Evolutionary conservation across 1,284 basidiomycete species (phyloP).

Genomic region (Sporisorium reilianum): DNA sequence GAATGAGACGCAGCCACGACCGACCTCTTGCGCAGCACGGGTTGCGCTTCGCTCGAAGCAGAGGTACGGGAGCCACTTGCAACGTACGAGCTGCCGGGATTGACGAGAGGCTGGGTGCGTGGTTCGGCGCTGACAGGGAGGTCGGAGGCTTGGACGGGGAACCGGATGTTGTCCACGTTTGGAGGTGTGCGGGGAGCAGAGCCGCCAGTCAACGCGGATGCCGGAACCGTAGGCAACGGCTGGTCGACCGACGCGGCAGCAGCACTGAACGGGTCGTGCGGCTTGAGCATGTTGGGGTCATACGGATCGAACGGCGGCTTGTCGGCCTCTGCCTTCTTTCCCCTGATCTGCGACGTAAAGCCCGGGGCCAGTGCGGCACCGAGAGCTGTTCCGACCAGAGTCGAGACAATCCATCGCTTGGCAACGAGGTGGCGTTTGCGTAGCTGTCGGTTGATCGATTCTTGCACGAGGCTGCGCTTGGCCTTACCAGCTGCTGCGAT

Average conservation of each 20-base stretch:
- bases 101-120: background rate
- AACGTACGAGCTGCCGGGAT: background rate
- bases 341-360: background rate
- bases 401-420: slow-evolving; percentile 13
- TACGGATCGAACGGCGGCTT: slow-evolving; percentile 43
- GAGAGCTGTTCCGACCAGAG: background rate
- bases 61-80: background rate
- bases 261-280: slow-evolving; percentile 20
- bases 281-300: slow-evolving; percentile 32
- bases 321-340: slow-evolving; percentile 2
- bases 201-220: background rate
- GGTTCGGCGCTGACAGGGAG: background rate
- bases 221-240: slow-evolving; percentile 2
- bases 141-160: slow-evolving; percentile 1
- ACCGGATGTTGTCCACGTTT: background rate
- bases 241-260: slow-evolving; percentile 14
- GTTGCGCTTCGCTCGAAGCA: background rate
- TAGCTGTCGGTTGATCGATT: background rate
- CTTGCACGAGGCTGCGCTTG: slow-evolving; percentile 11
- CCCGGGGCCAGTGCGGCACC: slow-evolving; percentile 20
- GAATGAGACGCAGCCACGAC: background rate
- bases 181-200: background rate
- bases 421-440: background rate
- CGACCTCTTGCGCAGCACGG: slow-evolving; percentile 28
- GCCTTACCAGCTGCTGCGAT: background rate